Evolutionary conservation across 2,329 filamentous ascomycete genomes (phyloP), one percentile per base, ranked within the genome.

Genomic region (Chrysoporthe deuterocubensis): DNA sequence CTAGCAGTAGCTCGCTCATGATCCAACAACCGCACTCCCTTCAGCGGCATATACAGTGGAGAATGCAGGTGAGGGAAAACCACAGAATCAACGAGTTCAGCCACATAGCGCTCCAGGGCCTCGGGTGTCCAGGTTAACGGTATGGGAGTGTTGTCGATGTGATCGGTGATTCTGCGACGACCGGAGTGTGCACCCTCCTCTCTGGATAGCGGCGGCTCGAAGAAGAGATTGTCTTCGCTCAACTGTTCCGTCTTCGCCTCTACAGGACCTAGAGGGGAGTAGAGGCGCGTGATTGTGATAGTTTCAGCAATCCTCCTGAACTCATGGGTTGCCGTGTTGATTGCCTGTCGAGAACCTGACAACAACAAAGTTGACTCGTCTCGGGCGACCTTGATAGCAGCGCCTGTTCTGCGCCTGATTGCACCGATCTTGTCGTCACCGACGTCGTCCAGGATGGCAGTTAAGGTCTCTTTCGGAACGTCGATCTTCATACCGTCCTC

Each of bases 61-160:
- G 58, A 37, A 59, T 70, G 57, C 32, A 68, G n/a, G 37, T 67
- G 54, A 2, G 58, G 59, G 6, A 43, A 14, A 4, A 68, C 46
- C 18, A 18, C 48, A 1, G 79, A 78, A 60, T 78, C 79, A 9
- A 77, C 77, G n/a, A 86, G 74, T 0, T 75, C 74, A 0, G 75
- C 74, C 26, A 86, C 76, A 70, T 85, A 85, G 2, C 73, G 69
- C 60, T 81, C 75, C 18, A 86, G 80, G 1, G 78, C 75, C 48
- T 78, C n/a, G 16, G 56, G 34, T 14, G 66, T 68, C 56, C 67
- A 57, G 8, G 37, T 9, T 1, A 32, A 34, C 2, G 68, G 68
- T 54, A 67, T 60, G 1, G 68, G 59, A 3, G 48, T 61, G 3
- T n/a, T 60, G 46, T 62, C 66, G n/a, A 57, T 59, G 26, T 68